Percentiles rank a stretch among this genome's conserved stretches.
phyloP scores from a whole-genome alignment of 2,329 filamentous ascomycete species.

The Conoideocrella luteorostrata region DNA sequence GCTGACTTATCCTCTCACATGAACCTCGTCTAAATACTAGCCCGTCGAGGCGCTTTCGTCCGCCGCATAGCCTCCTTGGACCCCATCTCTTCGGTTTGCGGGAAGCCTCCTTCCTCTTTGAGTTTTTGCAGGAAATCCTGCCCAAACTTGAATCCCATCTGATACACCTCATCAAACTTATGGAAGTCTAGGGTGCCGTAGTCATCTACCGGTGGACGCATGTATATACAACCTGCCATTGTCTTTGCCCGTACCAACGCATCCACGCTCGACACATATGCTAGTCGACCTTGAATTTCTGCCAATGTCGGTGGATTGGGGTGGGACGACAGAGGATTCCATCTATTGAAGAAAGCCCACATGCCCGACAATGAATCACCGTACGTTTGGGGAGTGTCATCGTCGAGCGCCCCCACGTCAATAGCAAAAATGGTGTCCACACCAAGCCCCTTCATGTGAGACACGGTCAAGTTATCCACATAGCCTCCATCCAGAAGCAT shows the following conservation, averaged over 20 bases:
- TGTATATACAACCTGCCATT: constrained; percentile 87
- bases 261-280: constrained; percentile 92
- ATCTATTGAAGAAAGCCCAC: constrained; percentile 91
- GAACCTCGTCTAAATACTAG: constrained; percentile 58
- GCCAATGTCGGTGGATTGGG: constrained; percentile 92
- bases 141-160: constrained; percentile 80
- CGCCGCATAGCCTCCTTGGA: constrained; percentile 70
- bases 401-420: constrained; percentile 88
- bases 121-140: constrained; percentile 72
- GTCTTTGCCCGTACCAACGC: constrained; percentile 89
- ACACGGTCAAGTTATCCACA: constrained; percentile 92
- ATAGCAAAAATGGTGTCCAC: constrained; percentile 93
- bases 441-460: constrained; percentile 92
- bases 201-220: constrained; percentile 87
- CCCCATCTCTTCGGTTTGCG: constrained; percentile 63
- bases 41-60: constrained; percentile 72
- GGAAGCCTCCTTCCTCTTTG: constrained; percentile 70
- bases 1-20: no score
- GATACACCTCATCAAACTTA: constrained; percentile 96
- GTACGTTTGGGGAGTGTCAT: constrained; percentile 84
- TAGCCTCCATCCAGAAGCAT: constrained; percentile 97
- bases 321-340: constrained; percentile 87
- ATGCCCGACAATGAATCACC: constrained; percentile 91
- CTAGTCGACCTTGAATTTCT: constrained; percentile 90
- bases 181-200: constrained; percentile 95